Conservation (phyloP, 495 filamentous ascomycete species). For the Xylaria acuta region DNA sequence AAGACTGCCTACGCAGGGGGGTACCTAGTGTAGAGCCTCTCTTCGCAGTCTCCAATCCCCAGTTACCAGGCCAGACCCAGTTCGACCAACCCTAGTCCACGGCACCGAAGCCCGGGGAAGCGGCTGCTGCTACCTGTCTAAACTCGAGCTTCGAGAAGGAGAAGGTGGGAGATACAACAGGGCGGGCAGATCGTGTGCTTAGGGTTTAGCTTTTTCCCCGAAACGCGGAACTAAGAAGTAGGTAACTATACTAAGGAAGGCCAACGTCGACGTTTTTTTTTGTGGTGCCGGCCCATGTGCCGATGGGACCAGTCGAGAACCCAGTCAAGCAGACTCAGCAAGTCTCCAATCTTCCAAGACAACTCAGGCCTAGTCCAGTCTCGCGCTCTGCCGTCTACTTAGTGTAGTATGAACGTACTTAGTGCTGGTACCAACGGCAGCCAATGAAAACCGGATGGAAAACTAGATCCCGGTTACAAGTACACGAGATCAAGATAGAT, state of each 20-base stretch:
- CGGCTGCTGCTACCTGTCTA: not conserved
- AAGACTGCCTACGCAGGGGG: slow-evolving; percentile 18
- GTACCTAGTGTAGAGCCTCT: slow-evolving; percentile 25
- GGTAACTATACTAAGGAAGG: slow-evolving; percentile 21
- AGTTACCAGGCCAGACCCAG: slow-evolving; percentile 13
- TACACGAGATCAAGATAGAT: not conserved
- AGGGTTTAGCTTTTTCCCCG: slow-evolving; percentile 6
- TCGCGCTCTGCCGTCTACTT: slow-evolving; percentile 21
- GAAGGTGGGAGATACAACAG: not conserved
- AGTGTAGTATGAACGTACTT: no score
- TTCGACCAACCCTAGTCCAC: slow-evolving; percentile 17
- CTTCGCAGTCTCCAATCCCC: slow-evolving; percentile 23
- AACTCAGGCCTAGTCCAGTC: slow-evolving; percentile 21
- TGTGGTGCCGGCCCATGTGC: slow-evolving; percentile 28
- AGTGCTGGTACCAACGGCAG: slow-evolving; percentile 17
- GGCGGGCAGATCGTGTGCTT: slow-evolving; percentile 9
- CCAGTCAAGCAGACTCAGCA: slow-evolving; percentile 18
- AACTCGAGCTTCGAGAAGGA: not conserved
- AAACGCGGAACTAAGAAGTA: slow-evolving; percentile 16
- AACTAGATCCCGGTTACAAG: slow-evolving; percentile 1
- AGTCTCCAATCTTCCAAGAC: slow-evolving; percentile 24
- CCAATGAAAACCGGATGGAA: slow-evolving; percentile 14
- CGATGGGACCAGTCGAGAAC: slow-evolving; percentile 21
- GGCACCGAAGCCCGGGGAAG: slow-evolving; percentile 16
- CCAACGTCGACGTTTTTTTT: slow-evolving; percentile 26